A percentile compares a stretch with the other conserved stretches of the same genome.
phyloP scores from a whole-genome alignment of 768 basidiomycete species.

The Phylloporus sp. region DNA sequence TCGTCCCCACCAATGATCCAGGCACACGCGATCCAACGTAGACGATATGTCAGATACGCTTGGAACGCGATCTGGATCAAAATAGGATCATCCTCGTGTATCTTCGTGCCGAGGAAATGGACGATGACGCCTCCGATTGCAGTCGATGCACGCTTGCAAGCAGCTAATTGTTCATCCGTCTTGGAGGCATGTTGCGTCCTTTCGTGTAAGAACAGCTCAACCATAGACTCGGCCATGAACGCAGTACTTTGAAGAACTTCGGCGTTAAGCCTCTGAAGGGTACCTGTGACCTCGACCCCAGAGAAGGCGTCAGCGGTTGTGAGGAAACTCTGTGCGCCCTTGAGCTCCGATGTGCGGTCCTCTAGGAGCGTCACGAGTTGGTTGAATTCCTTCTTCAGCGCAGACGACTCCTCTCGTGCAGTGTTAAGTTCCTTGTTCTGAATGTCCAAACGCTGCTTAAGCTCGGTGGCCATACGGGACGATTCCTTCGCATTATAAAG shows the following conservation, averaged over 20 bases:
- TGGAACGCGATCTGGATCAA: conserved; percentile 36
- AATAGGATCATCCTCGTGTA: conserved; percentile 32
- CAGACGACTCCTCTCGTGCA: conserved; percentile 27
- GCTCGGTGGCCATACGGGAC: conserved; percentile 5
- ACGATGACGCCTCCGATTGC: conserved; percentile 21
- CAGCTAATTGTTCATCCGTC: conserved; percentile 21
- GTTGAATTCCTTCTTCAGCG: conserved; percentile 25
- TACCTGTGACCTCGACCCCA: conserved; percentile 40
- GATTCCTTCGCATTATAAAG: conserved; percentile 13
- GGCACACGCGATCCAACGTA: conserved; percentile 25
- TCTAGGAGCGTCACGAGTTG: conserved; percentile 32
- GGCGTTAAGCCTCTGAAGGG: conserved; percentile 43
- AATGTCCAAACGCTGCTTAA: conserved; percentile 15
- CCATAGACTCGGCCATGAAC: conserved; percentile 43
- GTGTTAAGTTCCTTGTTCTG: conserved; percentile 18
- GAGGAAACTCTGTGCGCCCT: conserved; percentile 43
- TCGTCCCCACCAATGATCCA: conserved; percentile 31
- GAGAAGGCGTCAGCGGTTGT: conserved; percentile 40
- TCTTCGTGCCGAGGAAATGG: conserved; percentile 26
- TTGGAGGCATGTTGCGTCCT: conserved; percentile 3
- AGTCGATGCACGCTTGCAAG: conserved; percentile 18
- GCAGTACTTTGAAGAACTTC: conserved; percentile 47
- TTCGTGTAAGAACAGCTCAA: conserved; percentile 36
- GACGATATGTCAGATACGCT: conserved; percentile 23
- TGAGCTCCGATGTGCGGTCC: conserved; percentile 40